A percentile compares a stretch with the other conserved stretches of the same genome.
These are phyloP conservation scores for Phytophthora citricola DNA, from an alignment of 352 stramenopile genomes.

Conservation along the genomic window DNA sequence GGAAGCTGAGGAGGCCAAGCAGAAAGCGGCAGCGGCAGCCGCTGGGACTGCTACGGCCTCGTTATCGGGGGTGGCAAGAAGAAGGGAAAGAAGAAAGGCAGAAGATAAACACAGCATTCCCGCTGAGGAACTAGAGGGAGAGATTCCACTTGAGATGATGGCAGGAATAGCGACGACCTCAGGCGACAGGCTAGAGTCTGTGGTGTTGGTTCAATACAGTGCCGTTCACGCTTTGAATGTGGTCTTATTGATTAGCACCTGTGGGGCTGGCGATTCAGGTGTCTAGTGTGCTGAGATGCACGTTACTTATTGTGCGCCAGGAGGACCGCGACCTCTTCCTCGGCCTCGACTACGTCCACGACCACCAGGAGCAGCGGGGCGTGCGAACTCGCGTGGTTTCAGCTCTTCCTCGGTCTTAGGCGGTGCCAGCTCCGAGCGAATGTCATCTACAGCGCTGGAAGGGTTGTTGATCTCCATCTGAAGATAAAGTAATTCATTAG, in stretches of 20 bases:
- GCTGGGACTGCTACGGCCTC: slow-evolving; percentile 28
- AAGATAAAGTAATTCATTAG: slow-evolving; percentile 7
- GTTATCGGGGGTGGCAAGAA: slow-evolving; percentile 72
- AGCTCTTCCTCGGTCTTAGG: slow-evolving; percentile 68
- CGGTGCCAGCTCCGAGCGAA: slow-evolving; percentile 61
- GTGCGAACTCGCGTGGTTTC: slow-evolving; percentile 77
- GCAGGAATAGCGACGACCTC: slow-evolving; percentile 6
- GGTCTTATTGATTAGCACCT: slow-evolving; percentile 15
- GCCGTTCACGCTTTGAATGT: slow-evolving; percentile 28
- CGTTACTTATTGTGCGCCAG: slow-evolving; percentile 24
- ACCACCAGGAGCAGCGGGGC: slow-evolving; percentile 69
- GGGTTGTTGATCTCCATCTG: slow-evolving; percentile 84
- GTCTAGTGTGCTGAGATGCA: slow-evolving; percentile 16
- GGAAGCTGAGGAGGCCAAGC: slow-evolving; percentile 67
- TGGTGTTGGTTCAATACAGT: slow-evolving; percentile 22
- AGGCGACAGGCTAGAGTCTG: slow-evolving; percentile 25
- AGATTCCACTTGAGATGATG: background rate
- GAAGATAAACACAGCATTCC: slow-evolving; percentile 61
- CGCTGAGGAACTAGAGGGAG: background rate
- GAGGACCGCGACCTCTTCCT: slow-evolving; percentile 38
- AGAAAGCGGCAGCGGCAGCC: slow-evolving; percentile 40
- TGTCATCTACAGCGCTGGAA: slow-evolving; percentile 63
- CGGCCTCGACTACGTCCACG: slow-evolving; percentile 59
- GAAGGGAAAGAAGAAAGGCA: slow-evolving; percentile 89
- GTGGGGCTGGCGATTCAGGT: slow-evolving; percentile 8